A percentile compares a stretch with the other conserved stretches of the same genome.
Evolutionary conservation across 176 grass and related monocot genomes (phyloP).

Genomic region (Avena eriantha): DNA sequence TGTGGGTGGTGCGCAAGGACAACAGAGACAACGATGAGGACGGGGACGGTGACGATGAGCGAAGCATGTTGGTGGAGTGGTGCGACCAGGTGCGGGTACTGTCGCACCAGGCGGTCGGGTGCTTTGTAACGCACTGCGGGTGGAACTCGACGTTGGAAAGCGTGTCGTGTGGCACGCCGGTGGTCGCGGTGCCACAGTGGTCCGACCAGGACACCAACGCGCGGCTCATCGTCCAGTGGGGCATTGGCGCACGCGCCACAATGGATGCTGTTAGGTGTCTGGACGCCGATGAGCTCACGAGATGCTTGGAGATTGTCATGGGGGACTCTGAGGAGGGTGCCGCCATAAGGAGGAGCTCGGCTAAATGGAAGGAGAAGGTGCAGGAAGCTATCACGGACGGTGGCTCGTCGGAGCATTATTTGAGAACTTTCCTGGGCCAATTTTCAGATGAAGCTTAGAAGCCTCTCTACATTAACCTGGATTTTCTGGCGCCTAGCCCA

Average conservation of each 20-base stretch:
- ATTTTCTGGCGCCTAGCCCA: too few species aligned
- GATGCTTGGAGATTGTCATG: neutral
- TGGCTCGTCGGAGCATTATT: neutral
- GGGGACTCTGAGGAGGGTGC: neutral
- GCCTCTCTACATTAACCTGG: too few species aligned
- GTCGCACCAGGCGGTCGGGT: constrained; percentile 42
- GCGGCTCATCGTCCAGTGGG: neutral
- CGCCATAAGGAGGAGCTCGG: neutral
- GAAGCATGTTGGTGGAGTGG: constrained; percentile 55
- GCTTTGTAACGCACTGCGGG: constrained; percentile 62
- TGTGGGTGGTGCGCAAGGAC: constrained; percentile 58
- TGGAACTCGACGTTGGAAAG: constrained; percentile 67
- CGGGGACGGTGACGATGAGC: neutral
- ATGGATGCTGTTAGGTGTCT: neutral
- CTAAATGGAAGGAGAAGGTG: constrained; percentile 10
- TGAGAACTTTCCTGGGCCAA: neutral
- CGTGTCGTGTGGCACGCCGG: neutral
- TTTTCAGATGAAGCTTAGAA: neutral
- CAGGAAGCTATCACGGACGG: neutral
- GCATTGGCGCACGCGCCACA: constrained; percentile 2
- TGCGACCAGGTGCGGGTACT: constrained; percentile 63
- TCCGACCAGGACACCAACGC: constrained; percentile 38
- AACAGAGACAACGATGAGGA: constrained; percentile 9
- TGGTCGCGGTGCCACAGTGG: constrained; percentile 35
- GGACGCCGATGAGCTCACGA: constrained; percentile 1